Conservation (phyloP, 2,329 filamentous ascomycete genomes). For the Trichoderma sp. region DNA sequence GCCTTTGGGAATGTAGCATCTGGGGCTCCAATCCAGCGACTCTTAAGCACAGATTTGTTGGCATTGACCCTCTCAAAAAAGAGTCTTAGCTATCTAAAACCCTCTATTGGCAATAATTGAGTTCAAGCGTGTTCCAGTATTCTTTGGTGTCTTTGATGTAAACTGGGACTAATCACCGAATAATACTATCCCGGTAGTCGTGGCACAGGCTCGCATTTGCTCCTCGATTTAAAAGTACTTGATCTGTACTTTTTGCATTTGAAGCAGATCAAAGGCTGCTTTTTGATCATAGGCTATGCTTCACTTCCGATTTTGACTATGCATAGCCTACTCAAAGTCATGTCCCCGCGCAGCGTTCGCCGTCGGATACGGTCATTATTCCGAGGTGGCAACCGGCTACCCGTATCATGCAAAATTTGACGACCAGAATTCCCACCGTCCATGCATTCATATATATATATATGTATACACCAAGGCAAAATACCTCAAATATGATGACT, state of each 20-base stretch:
- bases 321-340: background rate
- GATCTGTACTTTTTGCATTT: background rate
- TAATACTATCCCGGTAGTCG: background rate
- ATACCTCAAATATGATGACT: background rate
- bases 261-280: background rate
- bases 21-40: too few relatives aligned
- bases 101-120: too few relatives aligned
- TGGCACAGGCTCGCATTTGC: background rate
- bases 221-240: background rate
- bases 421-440: fast-evolving
- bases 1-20: too few relatives aligned
- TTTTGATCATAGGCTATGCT: background rate
- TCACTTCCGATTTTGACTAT: background rate
- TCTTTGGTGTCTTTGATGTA: too few relatives aligned
- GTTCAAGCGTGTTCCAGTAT: too few relatives aligned
- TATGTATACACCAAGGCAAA: too few relatives aligned
- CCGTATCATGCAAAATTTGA: background rate
- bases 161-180: background rate
- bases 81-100: too few relatives aligned
- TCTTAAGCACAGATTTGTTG: too few relatives aligned
- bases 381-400: background rate
- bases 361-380: background rate
- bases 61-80: too few relatives aligned
- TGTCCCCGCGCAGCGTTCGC: background rate
- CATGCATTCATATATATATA: background rate